Evolutionary conservation across 345 rosid species (phyloP).

Genomic region (Corchorus capsularis): DNA sequence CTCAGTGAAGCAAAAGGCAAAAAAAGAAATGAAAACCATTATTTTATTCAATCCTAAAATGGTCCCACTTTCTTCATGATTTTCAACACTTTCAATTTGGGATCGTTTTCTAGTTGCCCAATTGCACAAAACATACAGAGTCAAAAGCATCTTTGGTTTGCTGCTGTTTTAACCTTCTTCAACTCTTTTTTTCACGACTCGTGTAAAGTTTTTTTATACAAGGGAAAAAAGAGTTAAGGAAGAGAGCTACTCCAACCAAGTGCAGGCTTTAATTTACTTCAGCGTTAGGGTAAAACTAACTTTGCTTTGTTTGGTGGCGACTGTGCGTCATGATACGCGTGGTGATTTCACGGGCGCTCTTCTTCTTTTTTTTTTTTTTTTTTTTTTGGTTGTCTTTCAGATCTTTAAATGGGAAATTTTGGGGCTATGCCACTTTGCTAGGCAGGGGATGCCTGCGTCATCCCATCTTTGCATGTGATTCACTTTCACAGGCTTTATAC

Average conservation of each 20-base stretch:
- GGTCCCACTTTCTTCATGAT: conserved; percentile 34
- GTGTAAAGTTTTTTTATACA: too few relatives aligned
- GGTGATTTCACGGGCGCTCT: neutral
- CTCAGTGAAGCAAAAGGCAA: conserved; percentile 5
- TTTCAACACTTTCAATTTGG: conserved; percentile 26
- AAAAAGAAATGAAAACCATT: neutral
- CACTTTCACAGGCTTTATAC: neutral
- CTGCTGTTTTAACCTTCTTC: neutral
- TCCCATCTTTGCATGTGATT: neutral
- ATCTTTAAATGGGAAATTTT: neutral
- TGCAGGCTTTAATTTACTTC: conserved; percentile 10
- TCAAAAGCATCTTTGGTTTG: conserved; percentile 23
- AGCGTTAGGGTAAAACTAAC: neutral
- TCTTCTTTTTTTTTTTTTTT: neutral
- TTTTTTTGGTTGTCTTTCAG: neutral
- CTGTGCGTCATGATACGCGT: conserved; percentile 9
- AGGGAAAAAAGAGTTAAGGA: neutral
- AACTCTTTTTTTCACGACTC: too few relatives aligned
- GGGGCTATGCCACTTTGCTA: neutral
- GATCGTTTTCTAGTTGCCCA: conserved; percentile 27
- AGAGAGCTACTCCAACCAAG: neutral
- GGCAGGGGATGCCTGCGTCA: neutral
- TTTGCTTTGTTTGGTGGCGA: neutral
- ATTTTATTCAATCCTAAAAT: neutral
- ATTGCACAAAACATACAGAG: conserved; percentile 25